Evolutionary conservation across 768 basidiomycete species (phyloP).

Genomic region (Rhodosporidiobolus odoratus): DNA sequence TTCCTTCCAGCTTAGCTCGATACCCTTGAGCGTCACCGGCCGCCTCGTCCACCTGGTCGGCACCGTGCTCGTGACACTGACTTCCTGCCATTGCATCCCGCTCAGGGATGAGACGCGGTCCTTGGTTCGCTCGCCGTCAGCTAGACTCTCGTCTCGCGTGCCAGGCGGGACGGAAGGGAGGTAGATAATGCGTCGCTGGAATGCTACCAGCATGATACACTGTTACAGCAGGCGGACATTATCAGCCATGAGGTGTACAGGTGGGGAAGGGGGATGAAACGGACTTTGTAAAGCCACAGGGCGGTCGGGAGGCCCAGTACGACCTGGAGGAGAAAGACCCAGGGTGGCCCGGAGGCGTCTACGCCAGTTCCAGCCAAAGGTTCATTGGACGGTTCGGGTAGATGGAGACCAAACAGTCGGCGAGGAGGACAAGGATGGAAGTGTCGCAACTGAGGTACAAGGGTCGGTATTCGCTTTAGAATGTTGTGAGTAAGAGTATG

Average conservation of each 20-base stretch:
- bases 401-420: conserved; percentile 4
- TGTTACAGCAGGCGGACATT: conserved; percentile 25
- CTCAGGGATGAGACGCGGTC: conserved; percentile 38
- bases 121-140: not conserved
- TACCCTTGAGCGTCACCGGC: conserved; percentile 40
- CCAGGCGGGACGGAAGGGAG: conserved; percentile 53
- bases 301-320: conserved; percentile 48
- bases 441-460: too few relatives aligned
- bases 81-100: conserved; percentile 44
- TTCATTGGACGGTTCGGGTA: conserved; percentile 22
- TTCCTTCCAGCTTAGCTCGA: conserved; percentile 39
- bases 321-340: conserved; percentile 32
- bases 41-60: conserved; percentile 18
- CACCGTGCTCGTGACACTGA: conserved; percentile 40
- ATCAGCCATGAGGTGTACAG: fast-evolving
- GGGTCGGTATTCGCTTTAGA: too few relatives aligned
- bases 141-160: conserved; percentile 48
- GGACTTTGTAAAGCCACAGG: conserved; percentile 52
- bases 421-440: not conserved
- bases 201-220: conserved; percentile 53
- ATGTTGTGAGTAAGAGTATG: too few relatives aligned
- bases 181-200: conserved; percentile 56
- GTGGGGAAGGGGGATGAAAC: not conserved
- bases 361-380: conserved; percentile 19
- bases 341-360: not conserved